Evolutionary conservation across 2,329 filamentous ascomycete species (phyloP).

Genomic region (Fusarium tuaranense): DNA sequence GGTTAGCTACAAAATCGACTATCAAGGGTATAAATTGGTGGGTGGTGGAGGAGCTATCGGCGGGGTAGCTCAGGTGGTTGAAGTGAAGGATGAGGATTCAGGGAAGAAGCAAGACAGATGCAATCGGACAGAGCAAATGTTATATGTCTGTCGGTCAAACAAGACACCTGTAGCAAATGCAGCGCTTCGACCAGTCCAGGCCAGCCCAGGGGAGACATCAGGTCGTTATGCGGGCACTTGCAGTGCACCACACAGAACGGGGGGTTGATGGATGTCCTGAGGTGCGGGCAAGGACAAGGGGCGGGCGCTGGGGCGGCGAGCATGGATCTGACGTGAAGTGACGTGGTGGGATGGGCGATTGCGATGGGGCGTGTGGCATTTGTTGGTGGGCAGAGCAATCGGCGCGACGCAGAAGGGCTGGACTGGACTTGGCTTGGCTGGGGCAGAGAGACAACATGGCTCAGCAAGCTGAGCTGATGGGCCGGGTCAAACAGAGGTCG

Average conservation of each 20-base stretch:
- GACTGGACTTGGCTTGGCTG: slow-evolving; percentile 16
- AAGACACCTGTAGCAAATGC: slow-evolving; percentile 19
- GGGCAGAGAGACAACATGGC: slow-evolving; percentile 28
- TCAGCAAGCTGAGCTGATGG: slow-evolving; percentile 34
- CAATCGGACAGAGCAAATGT: slow-evolving; percentile 24
- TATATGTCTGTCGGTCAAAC: slow-evolving; percentile 36
- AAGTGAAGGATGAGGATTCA: slow-evolving; percentile 23
- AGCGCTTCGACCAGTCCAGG: slow-evolving; percentile 8
- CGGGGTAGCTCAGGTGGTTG: slow-evolving; percentile 35
- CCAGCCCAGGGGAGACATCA: slow-evolving; percentile 18
- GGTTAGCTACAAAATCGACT: slow-evolving; percentile 31
- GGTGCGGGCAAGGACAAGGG: slow-evolving; percentile 36
- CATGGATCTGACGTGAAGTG: slow-evolving; percentile 46
- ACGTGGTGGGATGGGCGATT: slow-evolving; percentile 44
- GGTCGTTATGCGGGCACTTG: slow-evolving; percentile 39
- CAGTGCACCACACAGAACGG: slow-evolving; percentile 37
- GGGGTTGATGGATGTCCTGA: slow-evolving; percentile 26
- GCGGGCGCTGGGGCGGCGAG: slow-evolving; percentile 30
- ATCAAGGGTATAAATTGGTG: slow-evolving; percentile 12
- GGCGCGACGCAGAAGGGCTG: slow-evolving; percentile 31
- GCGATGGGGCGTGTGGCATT: slow-evolving; percentile 41
- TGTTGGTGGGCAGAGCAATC: slow-evolving; percentile 40
- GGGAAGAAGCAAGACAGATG: slow-evolving; percentile 19
- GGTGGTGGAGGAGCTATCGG: slow-evolving; percentile 31
- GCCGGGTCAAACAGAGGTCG: slow-evolving; percentile 33